Base-by-base conservation (phyloP, 2,329 filamentous ascomycete genomes). In the Echinosphaeria canescens region DNA sequence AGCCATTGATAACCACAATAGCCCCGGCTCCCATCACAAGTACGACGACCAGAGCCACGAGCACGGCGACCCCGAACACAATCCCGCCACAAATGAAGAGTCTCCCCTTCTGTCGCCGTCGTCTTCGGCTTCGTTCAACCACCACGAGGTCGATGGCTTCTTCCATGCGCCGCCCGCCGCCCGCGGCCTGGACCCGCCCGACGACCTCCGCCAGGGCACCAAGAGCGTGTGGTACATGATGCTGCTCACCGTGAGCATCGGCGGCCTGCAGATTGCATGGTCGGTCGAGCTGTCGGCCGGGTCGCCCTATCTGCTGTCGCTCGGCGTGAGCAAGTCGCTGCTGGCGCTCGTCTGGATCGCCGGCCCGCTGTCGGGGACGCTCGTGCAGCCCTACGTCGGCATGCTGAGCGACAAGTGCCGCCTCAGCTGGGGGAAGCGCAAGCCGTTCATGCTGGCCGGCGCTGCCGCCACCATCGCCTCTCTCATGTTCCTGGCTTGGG, bases 231-330 rank as follows among this genome's bases (percentile, higher is more conserved):
- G 74, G 70, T 91, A 91, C 48, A 57, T 95, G 39, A 65, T 90
- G 36, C 54, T 92, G 33, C 54, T 95, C 47, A 92, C 85, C 5
- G 58, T 93, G 33, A 72, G 78, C 42, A 78, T 92, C 37, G 80
- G 80, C 32, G 85, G 80, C 14, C 56, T 95, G 33, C 85, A 95
- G 51, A 76, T 95, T 37, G 82, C 85, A 15, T 95, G 85, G 85
- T 84, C 84, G 2, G 82, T 92, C 23, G 85, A 95, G 48, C 59
- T 92, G 23, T 91, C 82, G 28, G 85, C 91, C 53, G 84, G 84
- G 38, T 92, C 85, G 28, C 78, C 79, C 5, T 88, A 76, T 42
- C 54, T 88, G 22, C 54, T 85, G 22, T 82, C 78, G 1, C 62
- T 88, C 16, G 79, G 79, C 9, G 60, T 88, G 48, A 81, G 71